phyloP scores from a whole-genome alignment of 768 basidiomycete genomes.

The Lentinula aciculospora region DNA sequence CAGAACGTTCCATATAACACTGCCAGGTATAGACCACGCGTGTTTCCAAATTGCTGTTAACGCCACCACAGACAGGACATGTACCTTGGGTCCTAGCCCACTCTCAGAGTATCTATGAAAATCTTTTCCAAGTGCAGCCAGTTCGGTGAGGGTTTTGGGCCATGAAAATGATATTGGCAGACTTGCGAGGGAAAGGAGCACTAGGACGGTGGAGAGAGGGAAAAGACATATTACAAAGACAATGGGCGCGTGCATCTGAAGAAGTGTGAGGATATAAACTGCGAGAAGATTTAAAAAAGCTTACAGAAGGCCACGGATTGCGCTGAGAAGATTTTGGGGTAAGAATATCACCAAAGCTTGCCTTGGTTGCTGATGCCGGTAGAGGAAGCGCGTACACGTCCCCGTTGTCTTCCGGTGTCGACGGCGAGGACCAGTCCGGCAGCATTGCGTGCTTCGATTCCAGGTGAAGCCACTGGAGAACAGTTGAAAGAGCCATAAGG shows the following conservation, averaged over 20 bases:
- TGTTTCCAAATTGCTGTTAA: slow-evolving; percentile 92
- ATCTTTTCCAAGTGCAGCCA: slow-evolving; percentile 71
- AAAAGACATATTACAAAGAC: slow-evolving; percentile 66
- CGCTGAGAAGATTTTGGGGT: slow-evolving; percentile 29
- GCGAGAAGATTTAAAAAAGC: slow-evolving; percentile 20
- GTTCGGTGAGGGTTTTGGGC: slow-evolving; percentile 76
- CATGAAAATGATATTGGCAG: slow-evolving; percentile 75
- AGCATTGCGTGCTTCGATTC: slow-evolving; percentile 31
- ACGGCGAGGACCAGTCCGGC: slow-evolving; percentile 35
- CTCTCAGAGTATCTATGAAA: slow-evolving; percentile 77
- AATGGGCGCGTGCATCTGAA: slow-evolving; percentile 35
- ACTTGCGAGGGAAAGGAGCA: slow-evolving; percentile 40
- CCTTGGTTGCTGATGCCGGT: slow-evolving; percentile 41
- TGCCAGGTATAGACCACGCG: slow-evolving; percentile 95
- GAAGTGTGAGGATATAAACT: slow-evolving; percentile 19
- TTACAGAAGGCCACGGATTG: slow-evolving; percentile 16
- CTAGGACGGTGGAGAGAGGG: slow-evolving; percentile 57
- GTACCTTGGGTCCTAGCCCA: slow-evolving; percentile 55
- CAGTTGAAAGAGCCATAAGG: slow-evolving; percentile 40
- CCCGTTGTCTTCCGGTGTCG: slow-evolving; percentile 33
- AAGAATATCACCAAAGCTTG: slow-evolving; percentile 38
- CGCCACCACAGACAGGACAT: slow-evolving; percentile 79
- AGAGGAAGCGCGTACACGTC: slow-evolving; percentile 50
- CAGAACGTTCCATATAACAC: slow-evolving; percentile 77
- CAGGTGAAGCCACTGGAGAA: slow-evolving; percentile 49